phyloP scores from a whole-genome alignment of 345 rosid genomes.

The Barbarea vulgaris region DNA sequence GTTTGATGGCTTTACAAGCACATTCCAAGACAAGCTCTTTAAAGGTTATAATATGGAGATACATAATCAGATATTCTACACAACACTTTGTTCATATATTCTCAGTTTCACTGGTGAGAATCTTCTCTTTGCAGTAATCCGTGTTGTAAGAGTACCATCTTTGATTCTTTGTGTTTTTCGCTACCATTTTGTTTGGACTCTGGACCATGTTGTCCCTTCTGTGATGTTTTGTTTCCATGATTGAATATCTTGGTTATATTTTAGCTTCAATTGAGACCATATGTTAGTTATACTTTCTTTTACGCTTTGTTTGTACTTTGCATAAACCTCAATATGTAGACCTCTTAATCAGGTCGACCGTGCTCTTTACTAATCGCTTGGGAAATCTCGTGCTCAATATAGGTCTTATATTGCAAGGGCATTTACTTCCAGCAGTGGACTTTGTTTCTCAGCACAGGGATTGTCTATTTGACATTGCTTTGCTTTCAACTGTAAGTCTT shows the following conservation, averaged over 20 bases:
- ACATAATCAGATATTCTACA: slow-evolving; percentile 96
- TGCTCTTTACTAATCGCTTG: neutral
- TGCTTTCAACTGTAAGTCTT: slow-evolving; percentile 81
- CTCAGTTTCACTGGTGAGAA: slow-evolving; percentile 82
- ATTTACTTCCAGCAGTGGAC: slow-evolving; percentile 71
- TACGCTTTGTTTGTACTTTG: neutral
- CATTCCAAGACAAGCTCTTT: slow-evolving; percentile 93
- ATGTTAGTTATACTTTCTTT: neutral
- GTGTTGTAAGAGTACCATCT: neutral
- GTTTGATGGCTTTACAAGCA: slow-evolving; percentile 98
- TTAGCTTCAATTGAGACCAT: neutral
- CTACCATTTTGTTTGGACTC: slow-evolving; percentile 2
- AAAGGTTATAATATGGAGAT: slow-evolving; percentile 96
- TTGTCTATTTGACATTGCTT: slow-evolving; percentile 67
- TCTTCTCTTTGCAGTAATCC: neutral
- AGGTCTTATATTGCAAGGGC: slow-evolving; percentile 84
- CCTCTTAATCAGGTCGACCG: neutral
- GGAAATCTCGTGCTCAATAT: slow-evolving; percentile 24
- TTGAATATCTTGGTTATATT: neutral
- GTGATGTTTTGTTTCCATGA: neutral
- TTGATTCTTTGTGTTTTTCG: neutral
- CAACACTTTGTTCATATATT: slow-evolving; percentile 75
- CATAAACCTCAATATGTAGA: neutral
- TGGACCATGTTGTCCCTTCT: neutral
- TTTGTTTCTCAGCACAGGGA: slow-evolving; percentile 75